Evolutionary conservation across 495 filamentous ascomycete species (phyloP).

Genomic region (Penicillium subrubescens): DNA sequence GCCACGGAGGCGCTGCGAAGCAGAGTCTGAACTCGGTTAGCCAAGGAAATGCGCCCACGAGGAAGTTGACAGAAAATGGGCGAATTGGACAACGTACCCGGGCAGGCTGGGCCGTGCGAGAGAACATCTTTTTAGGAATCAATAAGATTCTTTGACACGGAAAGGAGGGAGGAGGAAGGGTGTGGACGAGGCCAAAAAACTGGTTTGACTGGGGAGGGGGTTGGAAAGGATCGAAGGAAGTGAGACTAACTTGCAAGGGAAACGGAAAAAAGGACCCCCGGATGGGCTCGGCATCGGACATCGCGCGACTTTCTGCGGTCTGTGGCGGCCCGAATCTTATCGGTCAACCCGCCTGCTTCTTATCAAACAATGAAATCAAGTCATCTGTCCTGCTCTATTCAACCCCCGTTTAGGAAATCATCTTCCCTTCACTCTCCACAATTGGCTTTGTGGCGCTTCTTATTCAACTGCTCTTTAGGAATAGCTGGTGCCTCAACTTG

Average conservation of each 20-base stretch:
- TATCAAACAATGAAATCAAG: conserved; percentile 6
- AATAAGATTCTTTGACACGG: conserved; percentile 8
- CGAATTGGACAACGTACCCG: conserved; percentile 21
- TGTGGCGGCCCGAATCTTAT: conserved; percentile 29
- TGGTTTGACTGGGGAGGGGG: background rate
- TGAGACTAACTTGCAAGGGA: conserved; percentile 11
- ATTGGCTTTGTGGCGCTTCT: conserved; percentile 1
- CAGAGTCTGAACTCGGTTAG: conserved; percentile 40
- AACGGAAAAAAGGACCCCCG: conserved; percentile 45
- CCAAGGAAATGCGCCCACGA: conserved; percentile 6
- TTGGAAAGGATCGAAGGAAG: conserved; percentile 19
- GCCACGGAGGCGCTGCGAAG: conserved; percentile 43
- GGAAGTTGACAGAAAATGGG: conserved; percentile 10
- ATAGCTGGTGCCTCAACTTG: background rate
- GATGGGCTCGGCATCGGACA: conserved; percentile 41
- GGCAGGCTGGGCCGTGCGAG: conserved; percentile 33
- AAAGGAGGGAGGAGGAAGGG: background rate
- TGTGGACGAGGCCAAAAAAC: conserved; percentile 4
- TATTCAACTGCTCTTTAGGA: conserved; percentile 21
- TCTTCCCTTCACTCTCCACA: background rate
- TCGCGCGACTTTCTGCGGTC: background rate
- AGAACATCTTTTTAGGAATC: conserved; percentile 24
- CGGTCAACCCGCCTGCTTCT: conserved; percentile 3
- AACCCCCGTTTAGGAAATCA: conserved; percentile 11
- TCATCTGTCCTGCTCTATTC: conserved; percentile 17